A percentile compares a stretch with the other conserved stretches of the same genome.
Evolutionary conservation across 768 basidiomycete species (phyloP).

Genomic region (Leccinum sublutescens): DNA sequence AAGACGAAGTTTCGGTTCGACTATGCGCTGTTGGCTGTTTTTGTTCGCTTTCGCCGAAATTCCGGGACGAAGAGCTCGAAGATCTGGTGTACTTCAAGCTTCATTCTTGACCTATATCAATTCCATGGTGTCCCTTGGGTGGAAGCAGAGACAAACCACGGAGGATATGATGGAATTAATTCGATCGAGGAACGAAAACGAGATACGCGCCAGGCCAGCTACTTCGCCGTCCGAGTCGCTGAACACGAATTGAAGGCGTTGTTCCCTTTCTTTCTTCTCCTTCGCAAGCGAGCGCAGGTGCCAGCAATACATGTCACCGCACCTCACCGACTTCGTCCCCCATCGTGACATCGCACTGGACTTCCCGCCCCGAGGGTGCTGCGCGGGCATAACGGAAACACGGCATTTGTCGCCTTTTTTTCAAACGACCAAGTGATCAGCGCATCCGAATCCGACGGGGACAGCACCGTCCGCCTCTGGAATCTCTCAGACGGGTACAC

Average conservation of each 20-base stretch:
- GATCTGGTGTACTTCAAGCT: constrained; percentile 74
- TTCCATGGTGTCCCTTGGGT: constrained; percentile 73
- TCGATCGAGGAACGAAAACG: too few species aligned
- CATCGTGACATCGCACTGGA: background rate
- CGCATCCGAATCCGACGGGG: constrained; percentile 12
- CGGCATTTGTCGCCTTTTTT: constrained; percentile 18
- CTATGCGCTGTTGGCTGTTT: constrained; percentile 83
- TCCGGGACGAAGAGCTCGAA: constrained; percentile 91
- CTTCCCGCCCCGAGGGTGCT: constrained; percentile 4
- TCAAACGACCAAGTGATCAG: constrained; percentile 16
- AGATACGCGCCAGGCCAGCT: too few species aligned
- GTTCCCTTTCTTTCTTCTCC: background rate
- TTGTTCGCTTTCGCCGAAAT: constrained; percentile 75
- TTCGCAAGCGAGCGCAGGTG: background rate
- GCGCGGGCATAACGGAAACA: constrained; percentile 10
- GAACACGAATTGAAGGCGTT: too few species aligned
- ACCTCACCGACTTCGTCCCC: background rate
- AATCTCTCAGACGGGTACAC: constrained; percentile 2
- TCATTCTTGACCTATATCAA: constrained; percentile 91
- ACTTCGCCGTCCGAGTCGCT: too few species aligned
- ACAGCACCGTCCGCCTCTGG: constrained; percentile 19
- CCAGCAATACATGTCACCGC: constrained; percentile 5
- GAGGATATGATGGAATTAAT: too few species aligned
- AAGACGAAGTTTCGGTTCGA: constrained; percentile 62
- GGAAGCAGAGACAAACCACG: too few species aligned